Base-by-base conservation (phyloP, 2,329 filamentous ascomycete genomes). In the Penicillium fuscoglaucum region DNA sequence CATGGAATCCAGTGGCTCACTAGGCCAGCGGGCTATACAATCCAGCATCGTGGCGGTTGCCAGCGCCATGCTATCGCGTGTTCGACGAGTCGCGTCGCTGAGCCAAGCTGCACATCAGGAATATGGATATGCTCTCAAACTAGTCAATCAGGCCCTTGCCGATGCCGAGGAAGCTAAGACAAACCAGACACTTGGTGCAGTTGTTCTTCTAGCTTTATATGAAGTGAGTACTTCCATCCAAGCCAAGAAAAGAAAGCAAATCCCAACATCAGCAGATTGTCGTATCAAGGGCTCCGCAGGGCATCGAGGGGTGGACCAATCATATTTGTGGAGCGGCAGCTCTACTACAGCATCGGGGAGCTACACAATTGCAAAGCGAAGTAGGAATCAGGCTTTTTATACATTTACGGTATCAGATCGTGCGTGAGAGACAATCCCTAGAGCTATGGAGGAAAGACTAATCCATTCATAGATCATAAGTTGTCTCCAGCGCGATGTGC, bases 301-400 rank as follows among this genome's bases (percentile, higher is more conserved):
- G 79, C n/a, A 77, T 82, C 21, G 74, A 78, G 19, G 79, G 79
- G n/a, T 85, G 84, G 60, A 81, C 80, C 50, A 81, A 80, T 5
- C 85, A 88, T 67, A 80, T 87, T 45, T 77, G 82, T 65, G 86
- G 86, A 1, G 85, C 84, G 1, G 78, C 83, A 45, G 84, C 85
- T 15, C 71, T 88, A 15, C 73, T 57, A 5, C 17, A 46, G 7
- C 26, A 46, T 17, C 13, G 44, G 17, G 44, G 44, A n/a, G 44
- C 44, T 31, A 13, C 44, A 19, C 44, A 46, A 46, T 29, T 9
- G 44, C 44, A 21, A 46, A 46, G 6, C 9, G 26, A 28, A 12
- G 17, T 19, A 19, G 44, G 26, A n/a, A 31, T 29, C 28, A 10
- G 44, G 10, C 44, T 31, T 28, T 29, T 46, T 8, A 17, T 46